Percentiles rank a stretch among this genome's conserved stretches.
Conservation (phyloP, 2,329 filamentous ascomycete genomes). For the Arthrinium phaeospermum region DNA sequence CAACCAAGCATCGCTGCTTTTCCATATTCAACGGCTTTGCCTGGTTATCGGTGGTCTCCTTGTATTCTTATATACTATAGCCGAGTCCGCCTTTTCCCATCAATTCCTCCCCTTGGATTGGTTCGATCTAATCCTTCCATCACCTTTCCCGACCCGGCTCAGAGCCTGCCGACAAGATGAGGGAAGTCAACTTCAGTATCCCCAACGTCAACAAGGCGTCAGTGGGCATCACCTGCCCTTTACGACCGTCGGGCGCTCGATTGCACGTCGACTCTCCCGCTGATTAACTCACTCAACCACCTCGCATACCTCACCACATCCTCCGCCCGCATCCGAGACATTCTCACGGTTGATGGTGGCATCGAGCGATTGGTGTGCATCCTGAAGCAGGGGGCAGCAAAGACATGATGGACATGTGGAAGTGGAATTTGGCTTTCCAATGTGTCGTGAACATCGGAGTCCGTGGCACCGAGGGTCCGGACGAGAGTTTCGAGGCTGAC, state of each 20-base stretch:
- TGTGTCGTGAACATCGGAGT: slow-evolving; percentile 99
- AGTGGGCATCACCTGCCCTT: slow-evolving; percentile 96
- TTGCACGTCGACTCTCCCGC: slow-evolving; percentile 94
- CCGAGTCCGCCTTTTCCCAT: background rate
- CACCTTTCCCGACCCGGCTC: background rate
- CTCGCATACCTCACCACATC: slow-evolving; percentile 98
- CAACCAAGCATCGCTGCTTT: slow-evolving; percentile 14
- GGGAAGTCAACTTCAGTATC: slow-evolving; percentile 99
- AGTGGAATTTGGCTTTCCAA: slow-evolving; percentile 99
- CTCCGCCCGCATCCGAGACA: slow-evolving; percentile 95
- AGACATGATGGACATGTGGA: slow-evolving; percentile 99
- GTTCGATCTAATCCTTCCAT: background rate
- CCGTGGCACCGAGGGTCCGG: slow-evolving; percentile 89
- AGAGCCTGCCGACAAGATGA: slow-evolving; percentile 69
- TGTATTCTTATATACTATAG: slow-evolving; percentile 17
- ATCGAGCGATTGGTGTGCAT: slow-evolving; percentile 97
- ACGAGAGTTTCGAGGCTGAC: slow-evolving; percentile 95
- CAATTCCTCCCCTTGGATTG: background rate
- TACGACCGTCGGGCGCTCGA: slow-evolving; percentile 97
- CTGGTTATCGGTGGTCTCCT: background rate
- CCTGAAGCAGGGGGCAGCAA: slow-evolving; percentile 95
- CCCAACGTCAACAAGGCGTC: slow-evolving; percentile 99
- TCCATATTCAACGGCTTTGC: background rate
- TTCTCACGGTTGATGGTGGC: slow-evolving; percentile 97
- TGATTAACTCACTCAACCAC: slow-evolving; percentile 99